Conservation (phyloP, 2,329 filamentous ascomycete species). For the Aspergillus japonicus region DNA sequence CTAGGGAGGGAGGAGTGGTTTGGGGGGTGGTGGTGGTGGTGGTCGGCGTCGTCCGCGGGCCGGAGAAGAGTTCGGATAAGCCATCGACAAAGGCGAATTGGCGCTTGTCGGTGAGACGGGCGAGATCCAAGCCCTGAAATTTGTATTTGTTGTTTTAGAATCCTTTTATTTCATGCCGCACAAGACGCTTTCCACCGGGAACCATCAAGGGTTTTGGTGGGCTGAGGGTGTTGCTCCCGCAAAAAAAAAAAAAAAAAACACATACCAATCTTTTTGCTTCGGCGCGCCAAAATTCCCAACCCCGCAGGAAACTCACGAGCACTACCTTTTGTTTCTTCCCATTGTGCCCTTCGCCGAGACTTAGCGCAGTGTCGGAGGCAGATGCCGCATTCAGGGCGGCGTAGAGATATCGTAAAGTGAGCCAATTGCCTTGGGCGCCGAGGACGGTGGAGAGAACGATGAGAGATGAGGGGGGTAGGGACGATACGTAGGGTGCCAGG, state of each 20-base stretch:
- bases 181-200: neutral
- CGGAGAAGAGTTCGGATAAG: slow-evolving; percentile 57
- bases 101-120: slow-evolving; percentile 56
- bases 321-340: slow-evolving; percentile 57
- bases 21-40: slow-evolving; percentile 12
- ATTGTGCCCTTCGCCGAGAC: slow-evolving; percentile 27
- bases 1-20: slow-evolving; percentile 11
- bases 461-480: slow-evolving; percentile 38
- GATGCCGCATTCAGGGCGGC: slow-evolving; percentile 41
- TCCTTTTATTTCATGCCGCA: neutral
- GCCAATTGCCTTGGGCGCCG: slow-evolving; percentile 56
- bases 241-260: neutral
- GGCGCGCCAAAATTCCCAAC: slow-evolving; percentile 74
- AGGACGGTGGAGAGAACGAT: slow-evolving; percentile 47
- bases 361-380: slow-evolving; percentile 19
- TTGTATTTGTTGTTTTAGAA: neutral
- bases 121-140: slow-evolving; percentile 67
- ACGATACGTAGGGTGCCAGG: slow-evolving; percentile 39
- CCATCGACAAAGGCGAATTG: slow-evolving; percentile 75
- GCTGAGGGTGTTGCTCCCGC: no score
- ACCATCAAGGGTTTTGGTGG: no score
- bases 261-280: slow-evolving; percentile 66
- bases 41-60: slow-evolving; percentile 3
- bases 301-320: slow-evolving; percentile 78
- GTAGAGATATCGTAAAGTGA: slow-evolving; percentile 53